Evolutionary conservation across 2,329 filamentous ascomycete genomes (phyloP).

Genomic region (Fulvia fulva): DNA sequence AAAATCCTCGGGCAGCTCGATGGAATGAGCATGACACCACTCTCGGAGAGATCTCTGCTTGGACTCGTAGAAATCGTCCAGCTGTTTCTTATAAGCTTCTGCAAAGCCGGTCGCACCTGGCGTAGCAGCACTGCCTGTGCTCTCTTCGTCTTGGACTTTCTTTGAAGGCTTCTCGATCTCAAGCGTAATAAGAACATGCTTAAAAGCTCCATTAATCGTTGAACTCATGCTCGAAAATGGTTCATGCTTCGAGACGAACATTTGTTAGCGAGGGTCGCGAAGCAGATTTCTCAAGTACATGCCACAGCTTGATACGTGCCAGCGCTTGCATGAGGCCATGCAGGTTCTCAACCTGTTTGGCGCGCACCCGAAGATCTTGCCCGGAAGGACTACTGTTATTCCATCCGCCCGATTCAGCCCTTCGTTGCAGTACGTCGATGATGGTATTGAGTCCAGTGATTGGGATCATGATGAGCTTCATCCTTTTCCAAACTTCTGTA

Average conservation of each 20-base stretch:
- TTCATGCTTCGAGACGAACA: conserved; percentile 44
- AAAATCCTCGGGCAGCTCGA: conserved; percentile 49
- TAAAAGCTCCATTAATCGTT: conserved; percentile 61
- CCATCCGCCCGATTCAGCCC: conserved; percentile 56
- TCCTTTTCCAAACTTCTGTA: conserved; percentile 54
- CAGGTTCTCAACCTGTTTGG: conserved; percentile 37
- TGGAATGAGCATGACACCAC: conserved; percentile 45
- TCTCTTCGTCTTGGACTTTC: conserved; percentile 37
- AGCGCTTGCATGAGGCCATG: conserved; percentile 67
- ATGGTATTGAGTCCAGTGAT: conserved; percentile 64
- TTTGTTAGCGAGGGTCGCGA: not conserved
- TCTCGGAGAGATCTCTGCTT: conserved; percentile 54
- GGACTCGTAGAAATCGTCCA: conserved; percentile 54
- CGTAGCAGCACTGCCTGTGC: conserved; percentile 36
- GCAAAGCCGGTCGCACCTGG: conserved; percentile 60
- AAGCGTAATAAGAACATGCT: conserved; percentile 57
- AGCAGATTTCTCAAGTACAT: no score
- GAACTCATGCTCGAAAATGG: conserved; percentile 61
- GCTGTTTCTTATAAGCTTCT: conserved; percentile 49
- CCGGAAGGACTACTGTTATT: conserved; percentile 22
- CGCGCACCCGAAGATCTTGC: conserved; percentile 13
- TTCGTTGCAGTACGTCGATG: conserved; percentile 66
- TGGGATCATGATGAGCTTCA: conserved; percentile 63
- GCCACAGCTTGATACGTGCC: no score
- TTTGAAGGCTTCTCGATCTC: conserved; percentile 45